A percentile compares a stretch with the other conserved stretches of the same genome.
These are phyloP conservation scores for Podospora tetraspora DNA, from an alignment of 495 filamentous ascomycete genomes.

Conservation along the genomic window DNA sequence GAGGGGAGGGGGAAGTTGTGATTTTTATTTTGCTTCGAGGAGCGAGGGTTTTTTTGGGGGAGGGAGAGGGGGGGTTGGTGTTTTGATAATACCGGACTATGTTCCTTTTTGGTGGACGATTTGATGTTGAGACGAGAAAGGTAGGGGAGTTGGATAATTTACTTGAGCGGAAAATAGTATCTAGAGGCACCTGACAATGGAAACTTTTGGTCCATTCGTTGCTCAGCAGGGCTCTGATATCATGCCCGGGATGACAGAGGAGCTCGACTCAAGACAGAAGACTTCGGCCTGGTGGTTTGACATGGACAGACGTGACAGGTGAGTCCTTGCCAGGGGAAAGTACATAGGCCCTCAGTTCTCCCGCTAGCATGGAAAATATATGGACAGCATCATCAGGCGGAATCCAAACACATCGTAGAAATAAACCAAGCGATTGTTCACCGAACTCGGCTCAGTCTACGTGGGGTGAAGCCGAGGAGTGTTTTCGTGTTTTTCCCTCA, in stretches of 20 bases:
- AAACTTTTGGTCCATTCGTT: background rate
- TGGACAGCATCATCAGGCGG: too few relatives aligned
- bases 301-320: background rate
- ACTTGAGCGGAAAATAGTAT: background rate
- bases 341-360: too few relatives aligned
- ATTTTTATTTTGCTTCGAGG: background rate
- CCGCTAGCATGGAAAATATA: too few relatives aligned
- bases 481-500: background rate
- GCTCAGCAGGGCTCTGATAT: background rate
- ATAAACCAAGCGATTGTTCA: too few relatives aligned
- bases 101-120: background rate
- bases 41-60: background rate
- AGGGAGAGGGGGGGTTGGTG: background rate
- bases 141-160: background rate
- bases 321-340: background rate
- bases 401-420: too few relatives aligned
- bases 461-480: background rate
- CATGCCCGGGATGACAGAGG: background rate
- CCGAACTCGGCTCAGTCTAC: background rate
- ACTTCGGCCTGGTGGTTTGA: background rate
- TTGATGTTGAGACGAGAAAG: background rate
- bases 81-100: background rate
- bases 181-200: background rate
- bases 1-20: constrained; percentile 13
- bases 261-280: too few relatives aligned